Percentiles rank a stretch among this genome's conserved stretches.
Conservation (phyloP, 163 green algal genomes). For the Scenedesmus sp. region DNA sequence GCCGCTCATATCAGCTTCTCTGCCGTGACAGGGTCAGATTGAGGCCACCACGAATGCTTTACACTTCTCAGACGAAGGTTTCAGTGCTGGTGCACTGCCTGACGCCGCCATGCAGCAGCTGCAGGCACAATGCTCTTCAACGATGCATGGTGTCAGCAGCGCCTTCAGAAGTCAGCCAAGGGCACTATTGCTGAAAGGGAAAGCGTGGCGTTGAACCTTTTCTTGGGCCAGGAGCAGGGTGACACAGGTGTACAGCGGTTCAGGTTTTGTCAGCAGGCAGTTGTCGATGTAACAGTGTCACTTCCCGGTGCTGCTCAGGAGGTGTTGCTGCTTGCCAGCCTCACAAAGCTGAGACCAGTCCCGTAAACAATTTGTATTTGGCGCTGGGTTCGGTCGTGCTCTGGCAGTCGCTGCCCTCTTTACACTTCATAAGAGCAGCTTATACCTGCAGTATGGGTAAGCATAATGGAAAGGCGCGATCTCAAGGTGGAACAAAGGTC, state of each 20-base stretch:
- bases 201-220: background rate
- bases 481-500: constrained; percentile 68
- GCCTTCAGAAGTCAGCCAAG: background rate
- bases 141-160: too few species aligned
- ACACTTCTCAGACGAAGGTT: too few species aligned
- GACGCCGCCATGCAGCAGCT: too few species aligned
- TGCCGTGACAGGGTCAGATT: too few species aligned
- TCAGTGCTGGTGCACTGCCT: too few species aligned
- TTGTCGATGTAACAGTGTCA: background rate
- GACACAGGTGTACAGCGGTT: background rate
- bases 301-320: background rate
- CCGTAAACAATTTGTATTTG: background rate
- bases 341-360: background rate
- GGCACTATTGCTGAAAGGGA: background rate
- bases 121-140: too few species aligned
- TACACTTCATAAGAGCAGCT: background rate
- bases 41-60: too few species aligned
- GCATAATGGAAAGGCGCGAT: constrained; percentile 91
- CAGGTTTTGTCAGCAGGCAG: constrained; percentile 10
- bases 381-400: background rate
- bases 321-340: background rate
- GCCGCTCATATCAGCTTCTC: too few species aligned
- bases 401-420: background rate
- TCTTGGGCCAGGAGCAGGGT: background rate
- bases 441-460: constrained; percentile 82